Evolutionary conservation across 2,329 filamentous ascomycete genomes (phyloP).

Genomic region (Sclerotinia minor): DNA sequence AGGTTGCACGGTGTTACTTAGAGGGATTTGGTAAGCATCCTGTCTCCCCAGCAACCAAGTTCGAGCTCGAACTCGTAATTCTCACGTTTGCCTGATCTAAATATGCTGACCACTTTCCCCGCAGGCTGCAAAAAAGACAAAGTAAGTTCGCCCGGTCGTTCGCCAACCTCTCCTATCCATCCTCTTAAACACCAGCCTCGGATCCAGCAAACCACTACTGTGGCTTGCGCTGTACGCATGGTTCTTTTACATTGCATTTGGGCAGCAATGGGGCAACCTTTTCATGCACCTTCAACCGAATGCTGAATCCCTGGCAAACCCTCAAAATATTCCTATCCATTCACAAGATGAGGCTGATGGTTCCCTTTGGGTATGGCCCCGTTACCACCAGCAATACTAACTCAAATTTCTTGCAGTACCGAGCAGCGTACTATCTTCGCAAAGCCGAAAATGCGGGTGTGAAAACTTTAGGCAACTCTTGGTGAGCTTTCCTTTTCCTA

Average conservation of each 20-base stretch:
- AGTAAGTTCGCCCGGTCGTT: slow-evolving; percentile 58
- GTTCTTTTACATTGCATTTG: slow-evolving; percentile 43
- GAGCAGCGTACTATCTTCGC: slow-evolving; percentile 86
- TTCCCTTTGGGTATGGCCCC: slow-evolving; percentile 8
- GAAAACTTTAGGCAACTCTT: slow-evolving; percentile 91
- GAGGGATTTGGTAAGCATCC: slow-evolving; percentile 74
- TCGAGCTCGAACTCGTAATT: slow-evolving; percentile 9
- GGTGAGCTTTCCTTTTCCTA: slow-evolving; percentile 59
- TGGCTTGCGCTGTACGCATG: slow-evolving; percentile 38
- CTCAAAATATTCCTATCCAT: slow-evolving; percentile 33
- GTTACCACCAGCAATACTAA: slow-evolving; percentile 1
- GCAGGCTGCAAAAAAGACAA: slow-evolving; percentile 84
- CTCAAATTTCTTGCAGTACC: slow-evolving; percentile 55
- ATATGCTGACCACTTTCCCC: slow-evolving; percentile 17
- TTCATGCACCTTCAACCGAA: slow-evolving; percentile 22
- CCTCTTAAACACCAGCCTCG: slow-evolving; percentile 22
- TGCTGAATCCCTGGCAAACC: slow-evolving; percentile 27
- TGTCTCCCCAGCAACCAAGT: slow-evolving; percentile 10
- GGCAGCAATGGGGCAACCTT: slow-evolving; percentile 47
- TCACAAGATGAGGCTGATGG: slow-evolving; percentile 50
- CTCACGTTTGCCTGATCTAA: slow-evolving; percentile 21
- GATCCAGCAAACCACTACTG: slow-evolving; percentile 25
- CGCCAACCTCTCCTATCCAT: slow-evolving; percentile 21
- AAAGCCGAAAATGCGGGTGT: slow-evolving; percentile 84
- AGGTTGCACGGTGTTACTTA: slow-evolving; percentile 81